Evolutionary conservation across 2,329 filamentous ascomycete genomes (phyloP).

Genomic region (Leptographium flavum): DNA sequence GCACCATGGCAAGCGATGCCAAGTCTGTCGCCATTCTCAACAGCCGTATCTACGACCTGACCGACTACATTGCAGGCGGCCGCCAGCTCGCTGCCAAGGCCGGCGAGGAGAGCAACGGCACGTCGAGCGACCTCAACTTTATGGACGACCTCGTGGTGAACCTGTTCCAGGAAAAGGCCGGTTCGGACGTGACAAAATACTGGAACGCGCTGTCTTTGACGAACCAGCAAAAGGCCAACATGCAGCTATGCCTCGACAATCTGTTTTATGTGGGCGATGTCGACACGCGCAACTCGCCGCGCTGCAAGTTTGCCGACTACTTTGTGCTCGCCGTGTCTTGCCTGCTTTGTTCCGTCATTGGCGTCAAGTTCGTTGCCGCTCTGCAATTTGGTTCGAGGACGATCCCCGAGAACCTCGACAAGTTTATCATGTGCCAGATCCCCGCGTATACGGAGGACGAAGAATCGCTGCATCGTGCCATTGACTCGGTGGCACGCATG

Average conservation of each 20-base stretch:
- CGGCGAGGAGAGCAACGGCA: conserved; percentile 32
- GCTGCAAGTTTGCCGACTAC: conserved; percentile 80
- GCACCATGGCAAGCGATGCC: conserved; percentile 47
- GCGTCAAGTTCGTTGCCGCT: conserved; percentile 93
- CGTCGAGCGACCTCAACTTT: conserved; percentile 47
- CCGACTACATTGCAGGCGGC: conserved; percentile 65
- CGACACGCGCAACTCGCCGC: conserved; percentile 75
- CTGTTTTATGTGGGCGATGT: conserved; percentile 88
- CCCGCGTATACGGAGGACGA: conserved; percentile 98
- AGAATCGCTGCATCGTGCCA: conserved; percentile 88
- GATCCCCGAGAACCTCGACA: conserved; percentile 88
- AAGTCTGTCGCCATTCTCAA: conserved; percentile 67
- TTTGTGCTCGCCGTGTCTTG: conserved; percentile 76
- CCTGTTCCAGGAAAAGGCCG: conserved; percentile 64
- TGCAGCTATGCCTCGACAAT: conserved; percentile 79
- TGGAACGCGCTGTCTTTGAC: conserved; percentile 57
- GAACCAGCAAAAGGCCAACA: conserved; percentile 41
- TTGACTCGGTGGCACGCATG: conserved; percentile 92
- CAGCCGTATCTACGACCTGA: conserved; percentile 75
- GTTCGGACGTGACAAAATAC: conserved; percentile 67
- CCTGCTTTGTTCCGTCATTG: conserved; percentile 66
- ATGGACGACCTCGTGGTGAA: conserved; percentile 63
- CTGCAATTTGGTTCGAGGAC: conserved; percentile 89
- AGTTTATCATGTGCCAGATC: conserved; percentile 96
- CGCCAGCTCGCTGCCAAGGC: conserved; percentile 44